A percentile compares a stretch with the other conserved stretches of the same genome.
These are phyloP conservation scores for Ascochyta fabae DNA, from an alignment of 2,329 filamentous ascomycete species.

Conservation along the genomic window DNA sequence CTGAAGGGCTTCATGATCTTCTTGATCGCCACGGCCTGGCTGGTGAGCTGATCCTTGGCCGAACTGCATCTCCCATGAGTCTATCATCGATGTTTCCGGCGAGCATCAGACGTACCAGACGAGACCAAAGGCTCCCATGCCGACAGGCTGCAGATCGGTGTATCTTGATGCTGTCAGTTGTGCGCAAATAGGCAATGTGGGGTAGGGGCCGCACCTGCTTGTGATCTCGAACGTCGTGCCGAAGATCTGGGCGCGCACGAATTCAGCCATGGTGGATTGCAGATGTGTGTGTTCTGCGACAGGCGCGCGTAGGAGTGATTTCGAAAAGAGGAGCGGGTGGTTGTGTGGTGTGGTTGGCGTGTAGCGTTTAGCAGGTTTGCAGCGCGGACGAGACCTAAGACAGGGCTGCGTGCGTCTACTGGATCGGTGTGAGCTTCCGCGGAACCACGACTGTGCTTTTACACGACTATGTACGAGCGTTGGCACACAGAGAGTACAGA, in stretches of 20 bases:
- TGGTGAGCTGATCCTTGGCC: constrained; percentile 95
- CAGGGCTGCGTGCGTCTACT: constrained; percentile 27
- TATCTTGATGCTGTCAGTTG: constrained; percentile 67
- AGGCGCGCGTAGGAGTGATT: constrained; percentile 27
- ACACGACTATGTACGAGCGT: constrained; percentile 14
- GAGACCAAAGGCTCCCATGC: constrained; percentile 98
- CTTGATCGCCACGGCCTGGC: constrained; percentile 96
- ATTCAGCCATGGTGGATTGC: constrained; percentile 85
- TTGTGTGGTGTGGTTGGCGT: constrained; percentile 23
- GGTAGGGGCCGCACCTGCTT: constrained; percentile 72
- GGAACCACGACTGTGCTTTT: constrained; percentile 13
- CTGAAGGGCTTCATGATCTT: constrained; percentile 99
- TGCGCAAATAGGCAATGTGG: constrained; percentile 29
- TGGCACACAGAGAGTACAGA: constrained; percentile 1
- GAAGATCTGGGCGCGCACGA: constrained; percentile 98
- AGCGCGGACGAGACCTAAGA: constrained; percentile 24
- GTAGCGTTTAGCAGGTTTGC: constrained; percentile 37
- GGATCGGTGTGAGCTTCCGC: constrained; percentile 29
- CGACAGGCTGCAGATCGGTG: constrained; percentile 96
- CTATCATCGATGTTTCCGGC: constrained; percentile 1
- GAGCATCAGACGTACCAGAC: constrained; percentile 73
- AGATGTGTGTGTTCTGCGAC: constrained; percentile 28
- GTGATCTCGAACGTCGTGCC: constrained; percentile 99
- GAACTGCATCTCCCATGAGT: constrained; percentile 66
- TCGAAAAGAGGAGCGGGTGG: constrained; percentile 24